Evolutionary conservation across 371 early-diverging fungal species (phyloP).

Genomic region (Syncephalastrum monosporum): DNA sequence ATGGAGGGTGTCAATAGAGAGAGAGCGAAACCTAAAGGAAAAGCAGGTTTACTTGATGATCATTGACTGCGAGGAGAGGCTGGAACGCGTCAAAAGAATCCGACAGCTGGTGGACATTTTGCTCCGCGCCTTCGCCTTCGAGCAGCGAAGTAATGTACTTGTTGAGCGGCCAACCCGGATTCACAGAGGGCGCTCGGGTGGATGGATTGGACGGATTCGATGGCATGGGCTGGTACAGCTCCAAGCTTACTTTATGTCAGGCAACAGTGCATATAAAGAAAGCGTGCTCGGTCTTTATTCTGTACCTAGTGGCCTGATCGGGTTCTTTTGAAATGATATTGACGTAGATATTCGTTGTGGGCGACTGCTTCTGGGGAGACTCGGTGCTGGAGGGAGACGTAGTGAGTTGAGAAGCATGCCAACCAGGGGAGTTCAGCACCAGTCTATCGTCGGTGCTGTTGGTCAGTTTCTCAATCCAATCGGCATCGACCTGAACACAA

Average conservation of each 20-base stretch:
- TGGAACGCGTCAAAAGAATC: conserved; percentile 12
- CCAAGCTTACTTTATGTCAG: conserved; percentile 1
- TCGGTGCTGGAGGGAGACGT: neutral
- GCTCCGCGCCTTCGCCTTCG: conserved; percentile 5
- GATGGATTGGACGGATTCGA: no score
- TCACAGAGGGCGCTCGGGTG: no score
- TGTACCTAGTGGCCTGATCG: conserved; percentile 16
- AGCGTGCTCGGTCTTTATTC: neutral
- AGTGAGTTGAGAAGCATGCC: conserved; percentile 5
- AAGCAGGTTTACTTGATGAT: no score
- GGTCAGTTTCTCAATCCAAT: conserved; percentile 40
- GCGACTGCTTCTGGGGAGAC: conserved; percentile 39
- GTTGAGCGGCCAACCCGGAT: no score
- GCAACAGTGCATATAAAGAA: neutral
- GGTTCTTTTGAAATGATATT: conserved; percentile 32
- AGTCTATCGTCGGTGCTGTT: conserved; percentile 6
- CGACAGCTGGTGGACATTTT: neutral
- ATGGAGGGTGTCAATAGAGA: neutral
- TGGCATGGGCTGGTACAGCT: conserved; percentile 2
- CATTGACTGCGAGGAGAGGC: conserved; percentile 1
- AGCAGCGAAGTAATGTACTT: neutral
- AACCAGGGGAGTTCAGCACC: conserved; percentile 23
- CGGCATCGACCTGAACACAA: conserved; percentile 35
- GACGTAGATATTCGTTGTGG: conserved; percentile 45
- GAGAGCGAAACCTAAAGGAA: no score